phyloP scores from a whole-genome alignment of 805 yeast genomes.

The Saccharomycopsis sp. region DNA sequence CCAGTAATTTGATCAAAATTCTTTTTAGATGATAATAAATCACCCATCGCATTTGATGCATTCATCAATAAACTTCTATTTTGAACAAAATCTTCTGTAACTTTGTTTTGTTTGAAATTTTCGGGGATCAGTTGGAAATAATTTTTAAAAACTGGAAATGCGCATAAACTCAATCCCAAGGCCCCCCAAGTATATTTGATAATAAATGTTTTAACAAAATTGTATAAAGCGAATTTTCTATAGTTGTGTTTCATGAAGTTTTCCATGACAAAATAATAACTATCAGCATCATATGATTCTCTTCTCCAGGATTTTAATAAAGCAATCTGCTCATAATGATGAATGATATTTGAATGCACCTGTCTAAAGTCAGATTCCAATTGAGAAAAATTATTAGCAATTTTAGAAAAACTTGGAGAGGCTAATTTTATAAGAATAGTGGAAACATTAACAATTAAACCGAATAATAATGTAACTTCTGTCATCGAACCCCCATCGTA shows the following conservation, averaged over 20 bases:
- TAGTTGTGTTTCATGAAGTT: conserved; percentile 67
- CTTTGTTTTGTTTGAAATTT: conserved; percentile 10
- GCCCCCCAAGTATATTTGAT: conserved; percentile 96
- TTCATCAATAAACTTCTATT: conserved; percentile 75
- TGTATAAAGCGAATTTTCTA: conserved; percentile 66
- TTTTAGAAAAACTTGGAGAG: conserved; percentile 83
- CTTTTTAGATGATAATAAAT: conserved; percentile 75
- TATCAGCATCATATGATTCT: conserved; percentile 69
- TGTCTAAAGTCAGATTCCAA: conserved; percentile 80
- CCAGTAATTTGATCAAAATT: conserved; percentile 78
- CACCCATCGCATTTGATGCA: conserved; percentile 81
- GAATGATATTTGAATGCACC: conserved; percentile 70
- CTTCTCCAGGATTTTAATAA: conserved; percentile 69
- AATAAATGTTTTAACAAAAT: conserved; percentile 76
- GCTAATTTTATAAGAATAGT: conserved; percentile 62
- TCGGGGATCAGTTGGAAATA: conserved; percentile 33
- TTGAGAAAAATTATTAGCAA: conserved; percentile 64
- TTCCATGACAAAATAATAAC: conserved; percentile 71
- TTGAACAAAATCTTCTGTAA: conserved; percentile 49
- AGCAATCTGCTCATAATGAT: conserved; percentile 81
- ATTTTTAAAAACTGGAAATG: conserved; percentile 74
- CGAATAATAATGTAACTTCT: conserved; percentile 70
- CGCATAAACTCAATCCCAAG: conserved; percentile 77
- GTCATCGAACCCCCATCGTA: conserved; percentile 60
- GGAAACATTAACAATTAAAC: conserved; percentile 71